Evolutionary conservation across 2,329 filamentous ascomycete species (phyloP).

Genomic region (Zarea fungicola): DNA sequence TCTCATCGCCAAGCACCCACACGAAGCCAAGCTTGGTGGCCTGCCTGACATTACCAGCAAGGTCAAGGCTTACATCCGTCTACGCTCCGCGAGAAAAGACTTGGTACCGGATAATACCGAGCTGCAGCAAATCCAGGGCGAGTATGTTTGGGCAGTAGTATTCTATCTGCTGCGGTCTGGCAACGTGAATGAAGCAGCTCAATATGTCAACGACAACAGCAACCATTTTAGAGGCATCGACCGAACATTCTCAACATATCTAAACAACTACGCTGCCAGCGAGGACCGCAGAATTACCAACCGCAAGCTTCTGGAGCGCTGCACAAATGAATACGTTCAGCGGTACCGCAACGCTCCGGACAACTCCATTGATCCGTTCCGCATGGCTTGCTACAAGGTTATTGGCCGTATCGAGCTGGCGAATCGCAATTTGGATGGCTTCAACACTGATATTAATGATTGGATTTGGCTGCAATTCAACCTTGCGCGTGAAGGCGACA

Average conservation of each 20-base stretch:
- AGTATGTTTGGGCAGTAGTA: conserved; percentile 89
- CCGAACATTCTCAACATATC: conserved; percentile 81
- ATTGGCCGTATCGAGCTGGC: conserved; percentile 72
- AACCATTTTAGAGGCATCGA: conserved; percentile 85
- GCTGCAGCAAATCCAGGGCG: conserved; percentile 71
- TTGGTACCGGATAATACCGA: conserved; percentile 76
- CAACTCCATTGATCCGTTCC: conserved; percentile 86
- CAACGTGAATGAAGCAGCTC: conserved; percentile 74
- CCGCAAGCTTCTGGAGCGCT: conserved; percentile 75
- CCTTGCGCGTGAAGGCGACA: conserved; percentile 60
- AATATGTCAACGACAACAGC: conserved; percentile 77
- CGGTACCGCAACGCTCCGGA: conserved; percentile 78
- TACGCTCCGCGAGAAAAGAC: conserved; percentile 75
- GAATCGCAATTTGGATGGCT: conserved; percentile 58
- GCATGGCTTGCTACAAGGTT: conserved; percentile 97
- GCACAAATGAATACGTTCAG: conserved; percentile 85
- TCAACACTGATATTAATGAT: conserved; percentile 62
- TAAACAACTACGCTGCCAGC: conserved; percentile 75
- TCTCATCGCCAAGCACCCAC: conserved; percentile 74
- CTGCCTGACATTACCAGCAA: conserved; percentile 84
- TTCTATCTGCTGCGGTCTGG: conserved; percentile 88
- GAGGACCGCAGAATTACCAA: conserved; percentile 68
- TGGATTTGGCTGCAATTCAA: conserved; percentile 71
- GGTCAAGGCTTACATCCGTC: conserved; percentile 84
- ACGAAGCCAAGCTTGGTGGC: conserved; percentile 84